These are phyloP conservation scores for Cnidoscolus chayamansa DNA, from an alignment of 441 rosid species.

Conservation along the genomic window DNA sequence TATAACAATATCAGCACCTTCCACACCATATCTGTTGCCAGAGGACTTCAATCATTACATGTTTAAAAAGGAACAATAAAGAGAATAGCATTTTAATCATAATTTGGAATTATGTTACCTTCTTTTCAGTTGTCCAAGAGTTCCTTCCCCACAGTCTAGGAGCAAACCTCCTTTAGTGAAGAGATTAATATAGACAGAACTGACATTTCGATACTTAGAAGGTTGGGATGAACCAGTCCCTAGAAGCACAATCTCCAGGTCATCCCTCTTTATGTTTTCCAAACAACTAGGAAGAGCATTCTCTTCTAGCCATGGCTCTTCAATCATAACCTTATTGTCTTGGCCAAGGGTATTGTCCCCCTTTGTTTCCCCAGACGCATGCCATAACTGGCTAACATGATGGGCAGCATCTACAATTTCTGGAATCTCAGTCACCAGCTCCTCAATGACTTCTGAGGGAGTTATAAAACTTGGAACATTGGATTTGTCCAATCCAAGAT, in stretches of 20 bases:
- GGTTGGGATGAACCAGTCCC: conserved; percentile 99
- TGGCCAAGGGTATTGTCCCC: conserved; percentile 23
- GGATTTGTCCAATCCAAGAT: conserved; percentile 74
- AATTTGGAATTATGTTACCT: conserved; percentile 36
- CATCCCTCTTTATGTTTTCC: conserved; percentile 69
- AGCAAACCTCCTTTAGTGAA: conserved; percentile 76
- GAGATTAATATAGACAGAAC: conserved; percentile 66
- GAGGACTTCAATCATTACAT: conserved; percentile 1
- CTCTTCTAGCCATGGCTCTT: conserved; percentile 78
- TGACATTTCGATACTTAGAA: conserved; percentile 89
- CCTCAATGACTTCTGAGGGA: conserved; percentile 48
- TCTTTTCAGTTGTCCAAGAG: conserved; percentile 90
- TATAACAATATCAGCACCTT: conserved; percentile 67
- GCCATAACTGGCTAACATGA: conserved; percentile 53
- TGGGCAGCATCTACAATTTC: conserved; percentile 63
- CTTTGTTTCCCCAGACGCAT: conserved; percentile 29
- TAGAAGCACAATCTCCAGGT: conserved; percentile 81
- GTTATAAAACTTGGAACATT: conserved; percentile 45
- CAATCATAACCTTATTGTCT: conserved; percentile 37
- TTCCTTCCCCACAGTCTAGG: conserved; percentile 96
- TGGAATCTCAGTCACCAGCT: conserved; percentile 67
- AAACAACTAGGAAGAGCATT: conserved; percentile 64
- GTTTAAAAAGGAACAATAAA: conserved; percentile 5
- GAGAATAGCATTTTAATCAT: neutral
- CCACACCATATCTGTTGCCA: conserved; percentile 58